Base-by-base conservation (phyloP, 345 rosid genomes). In the Lagerstroemia speciosa region DNA sequence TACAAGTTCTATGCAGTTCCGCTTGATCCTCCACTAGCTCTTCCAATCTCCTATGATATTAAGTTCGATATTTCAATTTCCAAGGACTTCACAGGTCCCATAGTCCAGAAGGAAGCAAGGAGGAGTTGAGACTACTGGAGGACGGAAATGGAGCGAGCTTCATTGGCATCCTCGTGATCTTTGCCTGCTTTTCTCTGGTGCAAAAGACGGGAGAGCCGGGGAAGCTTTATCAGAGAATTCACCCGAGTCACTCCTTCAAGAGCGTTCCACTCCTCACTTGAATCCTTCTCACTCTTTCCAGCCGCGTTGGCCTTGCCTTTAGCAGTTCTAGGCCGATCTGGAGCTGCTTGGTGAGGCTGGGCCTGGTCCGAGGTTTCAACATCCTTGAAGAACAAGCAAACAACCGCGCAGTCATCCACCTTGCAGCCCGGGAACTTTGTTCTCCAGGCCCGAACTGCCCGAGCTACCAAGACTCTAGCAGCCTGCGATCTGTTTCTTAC, bases 401-500 rank as follows among this genome's bases (percentile, higher is more conserved):
- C 73, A 0, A 77, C 97, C 0, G 97, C 86, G 26, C 93, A 87
- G 73, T 94, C 99, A 66, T 94, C 98, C 38, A 86, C 75, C 79
- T 82, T 94, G 64, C 86, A 79, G 20, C 92, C 85, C 11, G 99
- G 92, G 73, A 73, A 90, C 69, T 82, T 89, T 0, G 66, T 88
- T 76, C 77, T 87, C 99, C 99, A 94, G 10, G 92, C 80, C 64
- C 81, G 71, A 36, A 80, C 84, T 0, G 98, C 98, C 52, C 78
- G 72, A 63, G 83, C 76, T 33, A 90, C 85, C 61, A 94, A 52
- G 33, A 82, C 43, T 65, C 86, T 89, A 17, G 97, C 97, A 24
- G 99, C 98, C 80, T 73, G 43, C 34, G 87, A 72, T 73, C 83
- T 72, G 69, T 84, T 83, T 71, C 81, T 83, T 31, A 84, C 83